phyloP scores from a whole-genome alignment of 768 basidiomycete species.

The Rhodotorula taiwanensis region DNA sequence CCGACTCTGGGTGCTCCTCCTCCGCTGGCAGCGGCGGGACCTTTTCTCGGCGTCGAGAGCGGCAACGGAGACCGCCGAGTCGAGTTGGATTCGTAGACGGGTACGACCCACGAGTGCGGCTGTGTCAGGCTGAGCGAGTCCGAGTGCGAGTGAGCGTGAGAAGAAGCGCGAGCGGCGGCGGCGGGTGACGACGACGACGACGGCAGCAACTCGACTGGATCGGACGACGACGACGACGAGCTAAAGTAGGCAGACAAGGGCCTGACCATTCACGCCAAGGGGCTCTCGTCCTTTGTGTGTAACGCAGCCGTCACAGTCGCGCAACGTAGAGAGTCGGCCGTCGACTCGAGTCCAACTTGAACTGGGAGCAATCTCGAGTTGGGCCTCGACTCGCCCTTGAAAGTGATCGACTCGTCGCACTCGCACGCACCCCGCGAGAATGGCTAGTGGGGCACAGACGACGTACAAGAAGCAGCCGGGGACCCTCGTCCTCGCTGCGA shows the following conservation, averaged over 20 bases:
- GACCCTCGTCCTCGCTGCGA: slow-evolving; percentile 62
- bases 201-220: neutral
- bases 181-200: neutral
- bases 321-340: no score
- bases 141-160: no score
- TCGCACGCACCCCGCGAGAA: neutral
- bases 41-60: neutral
- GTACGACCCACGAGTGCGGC: neutral
- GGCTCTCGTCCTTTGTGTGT: no score
- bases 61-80: neutral
- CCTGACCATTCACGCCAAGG: neutral
- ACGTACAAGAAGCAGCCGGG: slow-evolving; percentile 78
- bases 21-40: no score
- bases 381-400: no score
- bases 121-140: no score
- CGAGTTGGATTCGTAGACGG: neutral
- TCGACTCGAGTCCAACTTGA: neutral
- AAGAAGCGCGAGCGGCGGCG: no score
- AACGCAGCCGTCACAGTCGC: no score
- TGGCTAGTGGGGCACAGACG: slow-evolving; percentile 7
- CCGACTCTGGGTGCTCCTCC: no score
- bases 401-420: no score
- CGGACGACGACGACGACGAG: neutral
- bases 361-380: no score
- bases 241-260: neutral